Percentiles rank a stretch among this genome's conserved stretches.
phyloP scores from a whole-genome alignment of 2,329 filamentous ascomycete species.

The Trichoderma harzianum region DNA sequence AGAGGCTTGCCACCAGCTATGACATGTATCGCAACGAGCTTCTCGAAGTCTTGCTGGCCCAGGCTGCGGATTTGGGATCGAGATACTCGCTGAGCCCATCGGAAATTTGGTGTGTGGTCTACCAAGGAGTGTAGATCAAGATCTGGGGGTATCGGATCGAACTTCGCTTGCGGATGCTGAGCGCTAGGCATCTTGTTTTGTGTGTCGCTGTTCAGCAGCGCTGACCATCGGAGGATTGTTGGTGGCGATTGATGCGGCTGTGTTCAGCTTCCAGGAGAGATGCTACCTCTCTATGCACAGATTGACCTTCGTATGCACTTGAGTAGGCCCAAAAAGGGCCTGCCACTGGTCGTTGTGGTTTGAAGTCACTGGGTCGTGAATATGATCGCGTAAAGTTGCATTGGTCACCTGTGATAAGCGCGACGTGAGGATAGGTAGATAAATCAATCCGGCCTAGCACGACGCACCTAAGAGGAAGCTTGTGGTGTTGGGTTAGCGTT shows the following conservation, averaged over 20 bases:
- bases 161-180: constrained; percentile 77
- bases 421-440: background rate
- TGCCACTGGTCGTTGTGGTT: background rate
- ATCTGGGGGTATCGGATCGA: constrained; percentile 85
- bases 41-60: constrained; percentile 77
- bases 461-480: background rate
- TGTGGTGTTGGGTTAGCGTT: background rate
- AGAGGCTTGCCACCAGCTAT: constrained; percentile 82
- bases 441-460: background rate
- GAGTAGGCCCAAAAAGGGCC: background rate
- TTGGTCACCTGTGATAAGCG: background rate
- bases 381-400: background rate
- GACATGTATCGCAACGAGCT: constrained; percentile 78
- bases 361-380: background rate
- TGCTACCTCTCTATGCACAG: background rate
- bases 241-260: background rate
- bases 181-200: constrained; percentile 65
- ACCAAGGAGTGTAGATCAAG: constrained; percentile 76
- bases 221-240: background rate
- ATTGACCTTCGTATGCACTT: background rate
- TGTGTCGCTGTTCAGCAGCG: background rate
- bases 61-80: constrained; percentile 74
- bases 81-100: constrained; percentile 78
- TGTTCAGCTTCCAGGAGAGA: background rate
- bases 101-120: constrained; percentile 76